These are phyloP conservation scores for Hypoxylon sp. DNA, from an alignment of 2,329 filamentous ascomycete genomes.

Conservation along the genomic window DNA sequence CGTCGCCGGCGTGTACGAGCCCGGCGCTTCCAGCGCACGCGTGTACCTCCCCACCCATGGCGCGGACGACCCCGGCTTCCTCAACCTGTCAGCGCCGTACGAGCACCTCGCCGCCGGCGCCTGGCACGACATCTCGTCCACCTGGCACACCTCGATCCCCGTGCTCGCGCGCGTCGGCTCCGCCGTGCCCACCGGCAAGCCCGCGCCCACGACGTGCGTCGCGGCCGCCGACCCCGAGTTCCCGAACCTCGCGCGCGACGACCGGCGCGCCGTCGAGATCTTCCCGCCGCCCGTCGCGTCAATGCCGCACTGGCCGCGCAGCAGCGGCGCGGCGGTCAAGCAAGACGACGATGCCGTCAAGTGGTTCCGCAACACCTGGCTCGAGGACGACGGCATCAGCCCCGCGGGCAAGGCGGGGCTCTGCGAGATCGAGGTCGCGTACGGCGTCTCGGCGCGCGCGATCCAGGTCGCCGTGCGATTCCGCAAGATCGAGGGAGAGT, in stretches of 20 bases:
- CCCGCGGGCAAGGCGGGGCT: slow-evolving; percentile 38
- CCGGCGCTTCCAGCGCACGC: slow-evolving; percentile 59
- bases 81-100: slow-evolving; percentile 69
- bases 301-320: slow-evolving; percentile 24
- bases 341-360: too few species aligned
- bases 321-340: slow-evolving; percentile 1
- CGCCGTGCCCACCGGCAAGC: slow-evolving; percentile 50
- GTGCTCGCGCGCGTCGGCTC: slow-evolving; percentile 51
- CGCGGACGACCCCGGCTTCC: slow-evolving; percentile 61
- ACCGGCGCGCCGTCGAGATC: slow-evolving; percentile 54
- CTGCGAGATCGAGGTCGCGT: slow-evolving; percentile 34
- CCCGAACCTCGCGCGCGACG: slow-evolving; percentile 50
- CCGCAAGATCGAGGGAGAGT: slow-evolving; percentile 33
- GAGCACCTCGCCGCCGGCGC: slow-evolving; percentile 58
- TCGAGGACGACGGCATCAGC: slow-evolving; percentile 46
- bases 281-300: slow-evolving; percentile 47
- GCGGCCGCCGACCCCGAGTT: slow-evolving; percentile 49
- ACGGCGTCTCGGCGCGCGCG: slow-evolving; percentile 27
- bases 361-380: slow-evolving; percentile 41
- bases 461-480: slow-evolving; percentile 34
- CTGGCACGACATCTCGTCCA: slow-evolving; percentile 52
- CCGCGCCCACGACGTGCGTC: slow-evolving; percentile 47
- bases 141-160: slow-evolving; percentile 54
- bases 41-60: slow-evolving; percentile 66
- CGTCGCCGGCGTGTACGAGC: slow-evolving; percentile 72